Evolutionary conservation across 1,139 yeast species (phyloP).

Genomic region (Debaryomyces subglobosus): DNA sequence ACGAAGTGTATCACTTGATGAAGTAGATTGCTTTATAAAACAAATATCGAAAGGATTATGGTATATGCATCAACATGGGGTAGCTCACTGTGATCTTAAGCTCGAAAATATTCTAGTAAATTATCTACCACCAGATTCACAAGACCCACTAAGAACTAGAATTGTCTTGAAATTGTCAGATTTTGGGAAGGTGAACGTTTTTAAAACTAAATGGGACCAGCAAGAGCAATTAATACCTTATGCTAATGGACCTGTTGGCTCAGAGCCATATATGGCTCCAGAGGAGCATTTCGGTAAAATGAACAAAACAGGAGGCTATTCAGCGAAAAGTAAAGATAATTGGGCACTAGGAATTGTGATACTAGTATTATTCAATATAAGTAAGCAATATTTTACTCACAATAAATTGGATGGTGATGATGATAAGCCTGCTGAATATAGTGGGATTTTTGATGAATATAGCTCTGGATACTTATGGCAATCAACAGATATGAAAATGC

Average conservation of each 20-base stretch:
- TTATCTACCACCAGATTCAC: conserved; percentile 16
- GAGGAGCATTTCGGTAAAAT: conserved; percentile 51
- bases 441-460: conserved; percentile 18
- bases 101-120: conserved; percentile 61
- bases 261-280: conserved; percentile 76
- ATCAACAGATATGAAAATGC: conserved; percentile 29
- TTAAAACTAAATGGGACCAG: conserved; percentile 64
- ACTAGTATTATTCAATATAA: conserved; percentile 33
- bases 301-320: conserved; percentile 41
- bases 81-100: conserved; percentile 71
- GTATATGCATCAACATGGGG: conserved; percentile 73
- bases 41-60: conserved; percentile 66
- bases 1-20: conserved; percentile 42
- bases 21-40: conserved; percentile 71
- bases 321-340: conserved; percentile 63
- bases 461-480: conserved; percentile 35
- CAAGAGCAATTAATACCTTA: conserved; percentile 57
- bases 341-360: conserved; percentile 70
- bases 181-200: conserved; percentile 79
- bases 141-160: conserved; percentile 27
- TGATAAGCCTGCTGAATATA: conserved; percentile 16
- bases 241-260: conserved; percentile 67
- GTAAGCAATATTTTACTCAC: conserved; percentile 29
- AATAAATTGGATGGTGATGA: conserved; percentile 11
- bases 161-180: conserved; percentile 63